Base-by-base conservation (phyloP, 2,329 filamentous ascomycete species). In the Xylaria multiplex region DNA sequence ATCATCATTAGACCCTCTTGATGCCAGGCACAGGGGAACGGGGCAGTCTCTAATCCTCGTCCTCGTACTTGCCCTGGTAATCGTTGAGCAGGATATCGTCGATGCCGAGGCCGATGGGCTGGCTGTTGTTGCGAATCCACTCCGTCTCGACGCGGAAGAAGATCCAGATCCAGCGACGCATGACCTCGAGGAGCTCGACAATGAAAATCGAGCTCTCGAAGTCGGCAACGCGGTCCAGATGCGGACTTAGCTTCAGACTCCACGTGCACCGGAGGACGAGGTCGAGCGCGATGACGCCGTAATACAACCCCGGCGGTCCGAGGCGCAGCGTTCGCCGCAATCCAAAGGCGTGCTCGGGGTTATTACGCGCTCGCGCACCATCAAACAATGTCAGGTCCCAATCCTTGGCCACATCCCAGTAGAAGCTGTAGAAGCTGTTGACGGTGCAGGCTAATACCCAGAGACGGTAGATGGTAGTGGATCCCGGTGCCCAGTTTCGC, bases 401-500 rank as follows among this genome's bases (percentile, higher is more conserved):
- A 83, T 99, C 96, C 81, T 94, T 96, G 62, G 93, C 86, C 35
- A 98, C 89, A 75, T 99, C 96, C 96, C 96, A 99, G 84, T 96
- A 99, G 82, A 98, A 98, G n/a, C 91, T 93, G 81, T 97, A 99
- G 50, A 91, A 83, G 14, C 93, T 96, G 79, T 99, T 97, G 73
- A 96, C 76, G 40, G 93, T 82, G 35, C 93, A 91, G 49, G 91
- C 91, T 42, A 86, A 79, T 35, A 96, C 82, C 90, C 93, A 96
- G 54, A 82, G 81, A 46, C 82, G 82, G 77, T 87, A 85, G 64
- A 87, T 75, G 0, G 77, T 74, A 2, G 81, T 77, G 5, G 81
- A 79, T 7, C 80, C 78, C 3, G 79, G 73, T 9, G 72, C 77
- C 24, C 77, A 78, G 42, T 77, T 76, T 67, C 92, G 86, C 80